Evolutionary conservation across 805 yeast species (phyloP).

Genomic region (Ogataea pilisensis): DNA sequence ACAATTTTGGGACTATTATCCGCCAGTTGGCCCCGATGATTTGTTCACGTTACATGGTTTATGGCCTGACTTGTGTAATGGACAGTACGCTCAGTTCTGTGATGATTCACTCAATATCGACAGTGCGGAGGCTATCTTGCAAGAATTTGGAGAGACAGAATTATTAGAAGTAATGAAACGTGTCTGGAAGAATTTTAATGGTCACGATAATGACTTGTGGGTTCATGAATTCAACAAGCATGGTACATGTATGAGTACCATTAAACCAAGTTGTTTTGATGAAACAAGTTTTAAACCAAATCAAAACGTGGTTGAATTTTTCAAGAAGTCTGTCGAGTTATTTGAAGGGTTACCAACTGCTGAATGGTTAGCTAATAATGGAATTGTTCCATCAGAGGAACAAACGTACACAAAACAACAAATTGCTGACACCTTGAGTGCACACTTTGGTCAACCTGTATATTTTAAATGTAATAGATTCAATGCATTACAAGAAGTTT

Average conservation of each 20-base stretch:
- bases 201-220: conserved; percentile 73
- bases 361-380: conserved; percentile 59
- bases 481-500: conserved; percentile 55
- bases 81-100: conserved; percentile 78
- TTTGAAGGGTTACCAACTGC: conserved; percentile 62
- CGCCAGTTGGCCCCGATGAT: conserved; percentile 67
- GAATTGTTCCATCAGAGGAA: conserved; percentile 62
- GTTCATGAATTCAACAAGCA: conserved; percentile 91
- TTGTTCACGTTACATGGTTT: conserved; percentile 79
- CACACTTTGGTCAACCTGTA: conserved; percentile 52
- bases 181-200: conserved; percentile 73
- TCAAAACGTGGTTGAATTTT: conserved; percentile 66
- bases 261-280: conserved; percentile 67
- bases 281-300: conserved; percentile 22
- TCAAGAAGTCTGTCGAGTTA: conserved; percentile 52
- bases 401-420: conserved; percentile 54
- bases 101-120: conserved; percentile 52
- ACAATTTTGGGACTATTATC: conserved; percentile 89
- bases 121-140: conserved; percentile 44
- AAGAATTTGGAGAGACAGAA: conserved; percentile 43
- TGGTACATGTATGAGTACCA: conserved; percentile 85
- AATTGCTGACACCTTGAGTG: conserved; percentile 47
- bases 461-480: conserved; percentile 56
- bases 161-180: conserved; percentile 53
- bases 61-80: conserved; percentile 89